These are phyloP conservation scores for Erodium texanum DNA, from an alignment of 441 rosid genomes.

Conservation along the genomic window DNA sequence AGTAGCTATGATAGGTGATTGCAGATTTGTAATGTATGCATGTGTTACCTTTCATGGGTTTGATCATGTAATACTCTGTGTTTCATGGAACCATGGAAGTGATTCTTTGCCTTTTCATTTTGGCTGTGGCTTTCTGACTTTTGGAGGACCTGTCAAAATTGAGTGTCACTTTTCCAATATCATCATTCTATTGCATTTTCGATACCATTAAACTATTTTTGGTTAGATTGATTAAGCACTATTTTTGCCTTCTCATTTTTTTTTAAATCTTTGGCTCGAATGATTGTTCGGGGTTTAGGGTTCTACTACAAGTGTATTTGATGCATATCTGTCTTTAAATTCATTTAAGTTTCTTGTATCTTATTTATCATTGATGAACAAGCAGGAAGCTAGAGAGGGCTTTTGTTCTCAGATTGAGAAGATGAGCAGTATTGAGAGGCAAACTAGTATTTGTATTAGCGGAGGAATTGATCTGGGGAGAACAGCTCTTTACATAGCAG, in stretches of 20 bases:
- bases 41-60: neutral
- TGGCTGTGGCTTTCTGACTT: neutral
- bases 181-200: neutral
- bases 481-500: conserved; percentile 49
- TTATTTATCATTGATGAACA: conserved; percentile 9
- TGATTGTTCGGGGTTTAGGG: neutral
- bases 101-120: neutral
- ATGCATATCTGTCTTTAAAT: neutral
- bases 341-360: neutral
- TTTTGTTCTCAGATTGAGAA: conserved; percentile 30
- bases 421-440: conserved; percentile 41
- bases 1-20: neutral
- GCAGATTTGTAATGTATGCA: neutral
- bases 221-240: neutral
- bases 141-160: neutral
- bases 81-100: neutral
- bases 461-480: conserved; percentile 46
- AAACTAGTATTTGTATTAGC: conserved; percentile 47
- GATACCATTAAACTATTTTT: neutral
- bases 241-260: too few species aligned
- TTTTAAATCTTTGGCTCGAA: too few species aligned
- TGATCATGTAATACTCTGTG: neutral
- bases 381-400: conserved; percentile 46
- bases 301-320: neutral
- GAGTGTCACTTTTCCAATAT: neutral